These are phyloP conservation scores for Glycine tomentella DNA, from an alignment of 306 rosid species.

Conservation along the genomic window DNA sequence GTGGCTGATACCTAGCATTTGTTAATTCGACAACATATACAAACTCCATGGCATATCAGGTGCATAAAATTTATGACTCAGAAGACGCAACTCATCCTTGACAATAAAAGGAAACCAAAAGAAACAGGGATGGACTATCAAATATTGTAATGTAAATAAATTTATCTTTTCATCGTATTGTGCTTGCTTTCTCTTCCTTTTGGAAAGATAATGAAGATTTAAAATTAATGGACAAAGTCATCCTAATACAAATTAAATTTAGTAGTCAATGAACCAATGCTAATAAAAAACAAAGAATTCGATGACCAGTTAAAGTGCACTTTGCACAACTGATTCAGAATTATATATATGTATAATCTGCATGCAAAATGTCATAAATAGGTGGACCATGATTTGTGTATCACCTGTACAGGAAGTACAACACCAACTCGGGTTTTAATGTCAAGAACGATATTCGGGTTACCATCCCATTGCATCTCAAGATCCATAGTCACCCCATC, in stretches of 20 bases:
- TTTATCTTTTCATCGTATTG: not conserved
- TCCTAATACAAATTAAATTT: not conserved
- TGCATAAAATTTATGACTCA: not conserved
- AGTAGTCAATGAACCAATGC: not conserved
- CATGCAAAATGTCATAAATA: constrained; percentile 6
- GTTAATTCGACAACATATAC: not conserved
- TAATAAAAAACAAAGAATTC: not conserved
- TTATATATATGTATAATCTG: not conserved
- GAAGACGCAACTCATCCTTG: not conserved
- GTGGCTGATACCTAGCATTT: not conserved
- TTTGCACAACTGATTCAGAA: constrained; percentile 14
- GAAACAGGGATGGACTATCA: constrained; percentile 17
- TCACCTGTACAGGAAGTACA: constrained; percentile 87
- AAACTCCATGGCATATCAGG: constrained; percentile 15
- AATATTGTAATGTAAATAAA: constrained; percentile 1
- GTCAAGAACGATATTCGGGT: constrained; percentile 79
- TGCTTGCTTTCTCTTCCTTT: constrained; percentile 17
- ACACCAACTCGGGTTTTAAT: constrained; percentile 84
- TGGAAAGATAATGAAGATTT: not conserved
- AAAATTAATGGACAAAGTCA: not conserved
- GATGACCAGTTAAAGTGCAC: not conserved
- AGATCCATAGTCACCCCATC: constrained; percentile 79
- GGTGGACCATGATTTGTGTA: constrained; percentile 23
- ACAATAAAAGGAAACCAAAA: not conserved
- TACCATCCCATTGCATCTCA: constrained; percentile 98